A percentile compares a stretch with the other conserved stretches of the same genome.
Evolutionary conservation across 2,329 filamentous ascomycete species (phyloP).

Genomic region (Clarireedia monteithiana): DNA sequence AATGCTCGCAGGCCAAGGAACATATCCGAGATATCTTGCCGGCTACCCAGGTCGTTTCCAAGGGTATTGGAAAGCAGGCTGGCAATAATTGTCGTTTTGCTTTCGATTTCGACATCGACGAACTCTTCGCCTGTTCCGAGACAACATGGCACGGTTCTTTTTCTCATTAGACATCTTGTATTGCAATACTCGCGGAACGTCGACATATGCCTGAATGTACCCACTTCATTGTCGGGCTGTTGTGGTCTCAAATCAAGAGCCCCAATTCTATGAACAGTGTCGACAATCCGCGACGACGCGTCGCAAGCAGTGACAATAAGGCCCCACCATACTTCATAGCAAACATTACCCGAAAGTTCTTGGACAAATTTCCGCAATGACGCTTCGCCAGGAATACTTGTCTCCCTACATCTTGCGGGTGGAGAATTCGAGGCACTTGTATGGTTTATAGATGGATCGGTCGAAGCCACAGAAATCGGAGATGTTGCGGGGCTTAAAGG

Average conservation of each 20-base stretch:
- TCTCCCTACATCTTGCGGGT: background rate
- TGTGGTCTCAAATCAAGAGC: conserved; percentile 6
- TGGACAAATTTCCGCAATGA: conserved; percentile 4
- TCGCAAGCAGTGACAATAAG: background rate
- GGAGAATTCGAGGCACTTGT: background rate
- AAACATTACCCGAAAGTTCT: background rate
- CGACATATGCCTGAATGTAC: conserved; percentile 16
- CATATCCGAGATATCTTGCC: background rate
- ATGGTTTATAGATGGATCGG: background rate
- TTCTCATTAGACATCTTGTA: conserved; percentile 12
- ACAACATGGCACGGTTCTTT: background rate
- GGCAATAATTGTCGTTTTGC: background rate
- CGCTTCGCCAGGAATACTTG: background rate
- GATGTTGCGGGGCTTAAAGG: background rate
- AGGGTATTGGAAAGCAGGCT: conserved; percentile 3
- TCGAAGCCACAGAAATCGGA: conserved; percentile 1
- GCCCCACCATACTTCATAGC: conserved; percentile 3
- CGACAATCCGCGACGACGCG: background rate
- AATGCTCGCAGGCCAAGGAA: background rate
- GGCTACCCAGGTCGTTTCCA: background rate
- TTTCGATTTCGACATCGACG: background rate
- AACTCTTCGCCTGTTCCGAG: background rate
- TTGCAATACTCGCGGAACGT: conserved; percentile 20
- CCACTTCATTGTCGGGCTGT: conserved; percentile 13
- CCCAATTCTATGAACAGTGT: conserved; percentile 8